Base-by-base conservation (phyloP, 2,329 filamentous ascomycete genomes). In the Lachnum nothofagi region DNA sequence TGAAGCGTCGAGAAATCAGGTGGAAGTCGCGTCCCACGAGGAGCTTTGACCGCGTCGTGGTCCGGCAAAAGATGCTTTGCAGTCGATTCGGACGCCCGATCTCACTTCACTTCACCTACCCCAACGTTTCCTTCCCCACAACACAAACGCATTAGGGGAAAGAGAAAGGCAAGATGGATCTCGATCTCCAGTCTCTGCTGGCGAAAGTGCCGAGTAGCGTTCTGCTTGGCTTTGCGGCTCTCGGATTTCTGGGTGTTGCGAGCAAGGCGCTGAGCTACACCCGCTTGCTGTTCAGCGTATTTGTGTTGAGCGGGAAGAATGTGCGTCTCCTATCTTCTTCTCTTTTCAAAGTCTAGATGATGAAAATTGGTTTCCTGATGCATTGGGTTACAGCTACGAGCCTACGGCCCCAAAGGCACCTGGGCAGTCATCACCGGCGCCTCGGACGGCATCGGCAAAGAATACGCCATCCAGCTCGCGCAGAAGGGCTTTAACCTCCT, bases 401-500 rank as follows among this genome's bases (percentile, higher is more conserved):
- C 86, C 59, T 97, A 95, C 72, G 93, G 91, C 59, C 86, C 86
- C 60, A 88, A 89, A 63, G 91, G 91, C 54, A 91, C 86, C 50
- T 98, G 91, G 91, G 93, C 88, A 25, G 81, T 98, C 47, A 79
- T 98, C 34, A 98, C 93, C 22, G 93, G 93, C 55, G 93, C 91
- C 44, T 96, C 91, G 9, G 93, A 98, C 69, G 94, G 93, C 56
- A 83, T 98, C 55, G 93, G 93, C 66, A 97, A 95, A 72, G 93
- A 98, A 72, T 98, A 89, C 67, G 89, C 91, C 31, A 77, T 86
- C 25, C 90, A 97, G 68, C 83, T 98, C 49, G 91, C 93, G 20
- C 76, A 81, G 53, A 91, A 93, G 67, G 91, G 91, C 62, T 98
- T 91, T 81, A 97, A 96, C 71, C 76, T 97, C 60, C 74, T 98